Base-by-base conservation (phyloP, 2,329 filamentous ascomycete species). In the Bipolaris zeicola region DNA sequence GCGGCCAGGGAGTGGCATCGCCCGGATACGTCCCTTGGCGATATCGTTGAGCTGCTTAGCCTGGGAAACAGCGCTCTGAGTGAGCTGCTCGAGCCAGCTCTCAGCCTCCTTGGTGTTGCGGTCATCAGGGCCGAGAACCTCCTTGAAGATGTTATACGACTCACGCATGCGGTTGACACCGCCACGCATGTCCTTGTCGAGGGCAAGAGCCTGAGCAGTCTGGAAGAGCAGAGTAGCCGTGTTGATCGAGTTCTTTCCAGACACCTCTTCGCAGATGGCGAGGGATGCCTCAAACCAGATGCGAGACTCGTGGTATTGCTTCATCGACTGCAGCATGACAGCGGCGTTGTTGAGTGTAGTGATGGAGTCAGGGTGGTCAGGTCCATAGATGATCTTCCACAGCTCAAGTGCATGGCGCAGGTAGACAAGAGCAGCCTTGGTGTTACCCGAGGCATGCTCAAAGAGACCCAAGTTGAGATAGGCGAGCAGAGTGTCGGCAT, bases 321-420 rank as follows among this genome's bases (percentile, higher is more conserved):
- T 96, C 68, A 97, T 85, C 53, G 92, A 89, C 78, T 99, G 95
- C 56, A 99, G 87, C 95, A 99, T 99, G 58, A 99, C 95, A 6
- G 95, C 95, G 18, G 92, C 94, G 72, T 99, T 99, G 85, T 98
- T 99, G 78, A 98, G 89, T 14, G 95, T 98, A 7, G 96, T 99
- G 78, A 99, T 97, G 7, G 92, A 96, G 79, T 99, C 95, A 3
- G 95, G 95, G 78, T 99, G 95, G 69, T 92, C 90, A 28, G 89
- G 82, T 31, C 95, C 95, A 74, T 97, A 99, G 69, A 98, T 94
- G 68, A 98, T 86, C 82, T 96, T 97, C 94, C 94, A 98, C 61
- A 99, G 83, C 73, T 95, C 89, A 65, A 99, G 85, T 6, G 95
- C 95, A 75, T 99, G 95, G 75, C 91, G 91, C 63, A 96, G 89